Evolutionary conservation across 1,139 yeast species (phyloP), one percentile per base, ranked within the genome.

Genomic region (Hyphopichia buzzinii): DNA sequence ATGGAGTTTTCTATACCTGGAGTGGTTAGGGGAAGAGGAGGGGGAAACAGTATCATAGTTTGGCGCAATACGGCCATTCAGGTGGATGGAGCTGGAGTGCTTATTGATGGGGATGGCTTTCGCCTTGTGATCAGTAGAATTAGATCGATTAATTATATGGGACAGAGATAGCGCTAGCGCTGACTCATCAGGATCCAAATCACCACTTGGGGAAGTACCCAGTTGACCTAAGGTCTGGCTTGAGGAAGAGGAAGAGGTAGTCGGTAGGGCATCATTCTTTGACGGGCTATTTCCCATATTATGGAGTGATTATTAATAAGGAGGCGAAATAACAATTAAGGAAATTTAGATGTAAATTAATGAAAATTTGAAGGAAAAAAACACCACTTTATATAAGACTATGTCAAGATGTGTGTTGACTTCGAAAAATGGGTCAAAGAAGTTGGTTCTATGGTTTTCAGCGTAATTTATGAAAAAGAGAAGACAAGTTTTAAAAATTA

Each of bases 221-320:
- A 49, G 44, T 31, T 50, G 40, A 40, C 48, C 45, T 34, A 47
- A 41, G 35, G 37, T 39, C 22, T 23, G 32, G 15, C 31, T 26
- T 14, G 31, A 29, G 17, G 32, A 28, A 15, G 35, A 33, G 5
- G 33, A 30, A 42, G 52, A 44, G 54, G 49, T 54, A 51, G 57
- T 68, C 74, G 77, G 72, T 59, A 72, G 72, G 56, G 76, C 69
- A 49, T 68, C 77, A 62, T 71, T 62, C 58, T 72, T 70, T 38
- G 80, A 73, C 61, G 81, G 81, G 72, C 77, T 74, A 59, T 74
- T 76, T 64, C 82, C 81, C 82, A 77, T 77, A 49, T 28, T 33
- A 29, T 17, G 11, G 13, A 19, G 28, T 10, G 11, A 14, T 27
- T n/a, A n/a, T n/a, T 29, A 28, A 13, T 25, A 35, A 26, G 16